Evolutionary conservation across 495 filamentous ascomycete species (phyloP).

Genomic region (Pseudoneurospora amorphoporcata): DNA sequence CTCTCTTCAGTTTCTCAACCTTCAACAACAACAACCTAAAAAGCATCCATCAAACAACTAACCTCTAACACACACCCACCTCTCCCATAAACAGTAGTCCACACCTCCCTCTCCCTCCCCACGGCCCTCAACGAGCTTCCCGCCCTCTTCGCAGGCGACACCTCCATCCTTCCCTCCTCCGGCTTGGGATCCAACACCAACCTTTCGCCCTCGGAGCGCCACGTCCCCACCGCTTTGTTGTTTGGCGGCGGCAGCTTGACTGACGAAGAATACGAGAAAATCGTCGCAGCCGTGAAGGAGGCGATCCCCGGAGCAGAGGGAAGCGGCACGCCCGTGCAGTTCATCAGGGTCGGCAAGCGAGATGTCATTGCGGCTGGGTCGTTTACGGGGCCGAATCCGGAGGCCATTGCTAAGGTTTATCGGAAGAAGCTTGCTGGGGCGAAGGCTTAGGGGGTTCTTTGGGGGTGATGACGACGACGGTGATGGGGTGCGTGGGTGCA

Average conservation of each 20-base stretch:
- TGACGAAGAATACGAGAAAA: constrained; percentile 19
- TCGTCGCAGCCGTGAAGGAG: constrained; percentile 11
- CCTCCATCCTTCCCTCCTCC: constrained; percentile 8
- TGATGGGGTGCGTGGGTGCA: background rate
- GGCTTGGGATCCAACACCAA: constrained; percentile 17
- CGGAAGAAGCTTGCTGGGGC: constrained; percentile 21
- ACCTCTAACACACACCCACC: background rate
- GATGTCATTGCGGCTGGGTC: constrained; percentile 23
- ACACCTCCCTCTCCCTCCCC: constrained; percentile 16
- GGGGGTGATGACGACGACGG: background rate
- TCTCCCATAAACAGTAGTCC: constrained; percentile 13
- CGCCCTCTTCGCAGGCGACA: constrained; percentile 17
- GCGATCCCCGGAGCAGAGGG: background rate
- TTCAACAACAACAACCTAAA: too few species aligned
- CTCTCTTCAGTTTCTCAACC: too few species aligned
- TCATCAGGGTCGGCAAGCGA: constrained; percentile 18
- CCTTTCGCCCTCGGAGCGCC: constrained; percentile 1
- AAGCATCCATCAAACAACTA: background rate
- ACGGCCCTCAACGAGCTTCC: constrained; percentile 20
- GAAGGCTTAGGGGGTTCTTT: background rate
- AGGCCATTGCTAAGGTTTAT: constrained; percentile 23
- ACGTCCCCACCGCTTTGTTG: constrained; percentile 19
- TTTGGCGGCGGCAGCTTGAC: constrained; percentile 19
- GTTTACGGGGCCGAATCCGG: constrained; percentile 19
- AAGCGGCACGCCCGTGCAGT: constrained; percentile 4